Percentiles rank a stretch among this genome's conserved stretches.
Conservation (phyloP, 1,284 basidiomycete species). For the Irpex lacteus region DNA sequence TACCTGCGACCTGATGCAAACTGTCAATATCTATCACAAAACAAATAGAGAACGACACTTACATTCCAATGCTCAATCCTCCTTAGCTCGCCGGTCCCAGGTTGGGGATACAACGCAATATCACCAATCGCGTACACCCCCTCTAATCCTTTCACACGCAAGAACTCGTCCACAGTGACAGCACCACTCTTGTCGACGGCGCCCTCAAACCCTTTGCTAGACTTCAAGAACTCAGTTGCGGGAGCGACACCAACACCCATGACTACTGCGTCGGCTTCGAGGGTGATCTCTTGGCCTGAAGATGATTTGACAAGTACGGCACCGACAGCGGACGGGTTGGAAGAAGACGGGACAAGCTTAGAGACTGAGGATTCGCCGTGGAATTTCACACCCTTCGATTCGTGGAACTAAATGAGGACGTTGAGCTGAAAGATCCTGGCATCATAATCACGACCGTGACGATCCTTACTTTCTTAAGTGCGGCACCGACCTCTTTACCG, state of each 20-base stretch:
- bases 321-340: slow-evolving; percentile 42
- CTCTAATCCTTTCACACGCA: slow-evolving; percentile 62
- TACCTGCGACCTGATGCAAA: slow-evolving; percentile 67
- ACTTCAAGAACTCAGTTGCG: slow-evolving; percentile 80
- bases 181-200: slow-evolving; percentile 77
- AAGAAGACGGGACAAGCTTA: slow-evolving; percentile 63
- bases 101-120: slow-evolving; percentile 82
- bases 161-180: slow-evolving; percentile 77
- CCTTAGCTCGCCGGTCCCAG: slow-evolving; percentile 45
- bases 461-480: slow-evolving; percentile 67
- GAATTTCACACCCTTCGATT: slow-evolving; percentile 83
- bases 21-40: background rate
- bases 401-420: slow-evolving; percentile 53
- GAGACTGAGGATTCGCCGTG: slow-evolving; percentile 77
- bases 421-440: background rate
- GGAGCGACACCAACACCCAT: slow-evolving; percentile 91
- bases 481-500: slow-evolving; percentile 79
- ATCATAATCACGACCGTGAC: background rate
- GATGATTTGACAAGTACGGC: slow-evolving; percentile 51
- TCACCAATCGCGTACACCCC: slow-evolving; percentile 87
- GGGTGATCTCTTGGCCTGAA: slow-evolving; percentile 52
- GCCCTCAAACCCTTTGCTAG: slow-evolving; percentile 54
- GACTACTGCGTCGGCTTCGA: slow-evolving; percentile 80
- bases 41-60: slow-evolving; percentile 20
- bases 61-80: slow-evolving; percentile 94